Conservation (phyloP, 495 filamentous ascomycete species). For the Penicillium egyptiacum region DNA sequence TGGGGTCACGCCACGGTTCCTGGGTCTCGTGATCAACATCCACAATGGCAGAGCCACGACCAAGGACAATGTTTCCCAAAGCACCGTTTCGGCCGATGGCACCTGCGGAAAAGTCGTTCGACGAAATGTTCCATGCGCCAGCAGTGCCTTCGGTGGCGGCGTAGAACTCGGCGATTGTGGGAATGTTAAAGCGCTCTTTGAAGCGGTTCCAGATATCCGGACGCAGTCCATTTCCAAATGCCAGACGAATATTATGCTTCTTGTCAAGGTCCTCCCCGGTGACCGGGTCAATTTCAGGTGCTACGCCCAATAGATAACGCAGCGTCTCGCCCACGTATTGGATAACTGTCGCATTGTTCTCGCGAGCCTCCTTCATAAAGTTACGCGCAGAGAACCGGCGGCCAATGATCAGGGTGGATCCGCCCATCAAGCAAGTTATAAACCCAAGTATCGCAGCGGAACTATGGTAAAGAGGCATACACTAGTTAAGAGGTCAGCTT, state of each 20-base stretch:
- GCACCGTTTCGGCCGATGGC: conserved; percentile 78
- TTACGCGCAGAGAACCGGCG: conserved; percentile 78
- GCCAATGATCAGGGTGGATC: conserved; percentile 68
- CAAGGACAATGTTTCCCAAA: conserved; percentile 56
- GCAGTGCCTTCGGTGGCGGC: conserved; percentile 77
- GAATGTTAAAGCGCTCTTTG: conserved; percentile 82
- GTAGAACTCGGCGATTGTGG: conserved; percentile 86
- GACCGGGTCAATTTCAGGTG: conserved; percentile 59
- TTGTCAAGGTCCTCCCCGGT: conserved; percentile 75
- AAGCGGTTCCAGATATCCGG: conserved; percentile 91
- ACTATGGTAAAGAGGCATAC: conserved; percentile 94
- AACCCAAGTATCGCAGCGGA: conserved; percentile 76
- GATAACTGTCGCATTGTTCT: conserved; percentile 72
- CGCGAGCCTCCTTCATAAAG: conserved; percentile 80
- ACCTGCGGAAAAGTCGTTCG: conserved; percentile 73
- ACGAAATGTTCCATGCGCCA: conserved; percentile 71
- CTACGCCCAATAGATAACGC: conserved; percentile 79
- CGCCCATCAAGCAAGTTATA: conserved; percentile 54
- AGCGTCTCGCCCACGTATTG: conserved; percentile 97
- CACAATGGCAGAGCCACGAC: conserved; percentile 56
- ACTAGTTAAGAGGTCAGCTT: conserved; percentile 42
- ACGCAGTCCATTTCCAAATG: conserved; percentile 88
- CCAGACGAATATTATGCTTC: conserved; percentile 73
- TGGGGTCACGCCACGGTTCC: conserved; percentile 65
- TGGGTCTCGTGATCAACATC: conserved; percentile 73